phyloP scores from a whole-genome alignment of 495 filamentous ascomycete genomes.

The Clavariopsis aquatica region DNA sequence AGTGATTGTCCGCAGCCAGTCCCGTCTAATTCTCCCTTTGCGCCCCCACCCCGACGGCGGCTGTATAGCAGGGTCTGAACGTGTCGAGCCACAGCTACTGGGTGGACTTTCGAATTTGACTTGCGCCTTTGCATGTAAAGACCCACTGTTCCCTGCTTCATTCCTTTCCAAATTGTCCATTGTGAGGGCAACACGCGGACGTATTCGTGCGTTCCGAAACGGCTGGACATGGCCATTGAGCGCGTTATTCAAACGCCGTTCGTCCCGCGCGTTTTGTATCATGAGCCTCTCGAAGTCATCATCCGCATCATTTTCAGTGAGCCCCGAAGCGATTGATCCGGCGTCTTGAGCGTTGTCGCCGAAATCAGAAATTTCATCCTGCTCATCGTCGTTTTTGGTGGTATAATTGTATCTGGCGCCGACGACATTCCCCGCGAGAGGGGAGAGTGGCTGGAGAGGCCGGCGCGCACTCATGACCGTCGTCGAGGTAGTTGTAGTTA shows the following conservation, averaged over 20 bases:
- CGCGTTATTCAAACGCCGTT: constrained; percentile 41
- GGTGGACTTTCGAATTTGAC: constrained; percentile 25
- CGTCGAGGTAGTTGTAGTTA: neutral
- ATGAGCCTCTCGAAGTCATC: constrained; percentile 45
- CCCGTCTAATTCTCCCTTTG: constrained; percentile 52
- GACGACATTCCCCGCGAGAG: constrained; percentile 29
- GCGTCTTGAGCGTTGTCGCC: constrained; percentile 31
- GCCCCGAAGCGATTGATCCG: constrained; percentile 36
- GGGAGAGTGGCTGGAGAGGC: constrained; percentile 31
- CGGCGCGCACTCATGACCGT: constrained; percentile 30
- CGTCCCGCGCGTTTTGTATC: constrained; percentile 41
- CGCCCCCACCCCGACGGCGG: constrained; percentile 61
- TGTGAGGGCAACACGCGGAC: constrained; percentile 36
- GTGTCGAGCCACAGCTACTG: constrained; percentile 44
- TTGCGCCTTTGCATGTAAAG: neutral
- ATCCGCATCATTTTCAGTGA: constrained; percentile 45
- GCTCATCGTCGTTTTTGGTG: constrained; percentile 13
- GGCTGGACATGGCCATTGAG: constrained; percentile 36
- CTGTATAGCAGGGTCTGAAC: constrained; percentile 55
- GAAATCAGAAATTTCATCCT: constrained; percentile 18
- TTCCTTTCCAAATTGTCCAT: constrained; percentile 41
- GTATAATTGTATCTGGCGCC: constrained; percentile 28
- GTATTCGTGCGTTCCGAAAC: constrained; percentile 44
- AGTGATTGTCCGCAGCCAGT: constrained; percentile 54
- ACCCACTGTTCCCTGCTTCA: constrained; percentile 18